phyloP scores from a whole-genome alignment of 2,329 filamentous ascomycete species.

The Beauveria asiatica region DNA sequence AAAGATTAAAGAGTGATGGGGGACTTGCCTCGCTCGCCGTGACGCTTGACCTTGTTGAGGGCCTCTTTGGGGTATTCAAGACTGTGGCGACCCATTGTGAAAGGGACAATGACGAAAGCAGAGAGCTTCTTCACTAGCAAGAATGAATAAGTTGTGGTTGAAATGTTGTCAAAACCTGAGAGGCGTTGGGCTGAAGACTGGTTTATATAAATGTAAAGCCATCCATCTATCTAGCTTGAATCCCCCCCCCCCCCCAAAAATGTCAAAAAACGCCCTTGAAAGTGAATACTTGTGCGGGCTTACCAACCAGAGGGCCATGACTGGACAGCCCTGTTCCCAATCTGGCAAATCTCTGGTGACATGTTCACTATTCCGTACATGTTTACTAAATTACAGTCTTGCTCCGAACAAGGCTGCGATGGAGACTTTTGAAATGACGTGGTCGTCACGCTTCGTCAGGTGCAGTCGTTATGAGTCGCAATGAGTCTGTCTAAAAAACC shows the following conservation, averaged over 20 bases:
- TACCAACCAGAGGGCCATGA: not conserved
- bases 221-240: not conserved
- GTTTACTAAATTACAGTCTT: too few relatives aligned
- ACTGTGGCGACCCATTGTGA: conserved; percentile 26
- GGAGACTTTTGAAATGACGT: too few relatives aligned
- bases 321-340: not conserved
- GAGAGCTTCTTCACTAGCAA: not conserved
- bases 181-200: not conserved
- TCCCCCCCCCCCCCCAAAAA: too few relatives aligned
- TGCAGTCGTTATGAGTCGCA: conserved; percentile 8
- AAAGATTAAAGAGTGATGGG: not conserved
- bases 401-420: too few relatives aligned
- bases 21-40: conserved; percentile 51
- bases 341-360: not conserved
- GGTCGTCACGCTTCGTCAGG: not conserved
- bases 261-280: not conserved
- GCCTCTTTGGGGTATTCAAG: conserved; percentile 56
- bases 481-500: not conserved
- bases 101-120: not conserved
- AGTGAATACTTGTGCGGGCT: not conserved
- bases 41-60: conserved; percentile 59
- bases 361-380: too few relatives aligned
- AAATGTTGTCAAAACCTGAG: not conserved
- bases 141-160: not conserved
- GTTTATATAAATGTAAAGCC: not conserved